A percentile compares a stretch with the other conserved stretches of the same genome.
phyloP scores from a whole-genome alignment of 169 alveolate genomes.

The Plasmodium ovale region DNA sequence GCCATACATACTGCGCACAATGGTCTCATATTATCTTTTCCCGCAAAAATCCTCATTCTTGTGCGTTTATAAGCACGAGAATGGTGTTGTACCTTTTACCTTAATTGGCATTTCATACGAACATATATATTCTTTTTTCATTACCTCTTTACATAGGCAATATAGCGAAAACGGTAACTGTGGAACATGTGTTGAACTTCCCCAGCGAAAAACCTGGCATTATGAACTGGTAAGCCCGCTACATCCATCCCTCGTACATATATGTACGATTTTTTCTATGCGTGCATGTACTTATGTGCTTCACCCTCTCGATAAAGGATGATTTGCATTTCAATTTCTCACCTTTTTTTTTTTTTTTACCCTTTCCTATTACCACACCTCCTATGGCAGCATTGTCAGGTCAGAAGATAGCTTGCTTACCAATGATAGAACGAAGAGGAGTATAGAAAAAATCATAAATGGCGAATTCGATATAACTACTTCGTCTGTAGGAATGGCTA shows the following conservation, averaged over 20 bases:
- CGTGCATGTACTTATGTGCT: neutral
- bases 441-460: conserved; percentile 23
- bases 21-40: neutral
- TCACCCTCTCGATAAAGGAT: no score
- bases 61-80: no score
- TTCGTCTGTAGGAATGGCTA: conserved; percentile 23
- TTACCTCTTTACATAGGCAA: neutral
- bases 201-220: neutral
- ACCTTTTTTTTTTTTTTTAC: neutral
- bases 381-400: conserved; percentile 44
- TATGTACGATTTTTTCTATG: neutral
- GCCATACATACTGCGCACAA: neutral
- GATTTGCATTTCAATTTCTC: neutral
- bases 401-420: conserved; percentile 29
- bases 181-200: neutral
- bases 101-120: no score
- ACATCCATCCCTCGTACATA: no score
- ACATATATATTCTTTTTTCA: neutral
- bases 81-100: no score
- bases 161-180: conserved; percentile 1
- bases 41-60: no score
- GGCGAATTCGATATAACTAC: conserved; percentile 42
- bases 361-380: no score
- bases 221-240: conserved; percentile 5
- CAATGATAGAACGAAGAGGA: conserved; percentile 36